Conservation (phyloP, 2,329 filamentous ascomycete species). For the Ceratocystis cubensis region DNA sequence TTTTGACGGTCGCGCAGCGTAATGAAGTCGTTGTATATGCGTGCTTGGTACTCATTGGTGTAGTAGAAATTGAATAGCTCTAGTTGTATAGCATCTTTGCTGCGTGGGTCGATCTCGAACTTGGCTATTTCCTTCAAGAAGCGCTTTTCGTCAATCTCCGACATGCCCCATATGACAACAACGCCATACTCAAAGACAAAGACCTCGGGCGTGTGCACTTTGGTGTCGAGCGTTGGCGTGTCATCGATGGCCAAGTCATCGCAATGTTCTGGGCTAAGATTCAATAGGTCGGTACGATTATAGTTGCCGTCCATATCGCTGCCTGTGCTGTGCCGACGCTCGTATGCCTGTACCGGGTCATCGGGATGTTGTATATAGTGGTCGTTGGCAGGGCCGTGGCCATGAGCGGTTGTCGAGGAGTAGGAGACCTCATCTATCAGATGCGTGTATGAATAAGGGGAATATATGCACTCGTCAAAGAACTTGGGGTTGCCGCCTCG, state of each 20-base stretch:
- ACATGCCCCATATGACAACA: slow-evolving; percentile 98
- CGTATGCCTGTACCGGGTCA: slow-evolving; percentile 35
- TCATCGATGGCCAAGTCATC: slow-evolving; percentile 30
- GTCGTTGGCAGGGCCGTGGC: slow-evolving; percentile 23
- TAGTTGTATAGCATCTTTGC: slow-evolving; percentile 78
- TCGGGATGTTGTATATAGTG: slow-evolving; percentile 26
- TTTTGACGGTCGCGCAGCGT: slow-evolving; percentile 84
- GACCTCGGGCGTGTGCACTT: slow-evolving; percentile 82
- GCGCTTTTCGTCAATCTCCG: slow-evolving; percentile 70
- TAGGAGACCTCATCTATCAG: slow-evolving; percentile 51
- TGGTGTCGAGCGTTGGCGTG: slow-evolving; percentile 66
- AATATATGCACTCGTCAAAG: slow-evolving; percentile 96
- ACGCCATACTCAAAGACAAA: slow-evolving; percentile 97
- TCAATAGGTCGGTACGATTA: slow-evolving; percentile 15
- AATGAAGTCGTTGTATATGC: slow-evolving; percentile 99
- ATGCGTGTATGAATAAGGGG: slow-evolving; percentile 70
- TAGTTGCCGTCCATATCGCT: slow-evolving; percentile 34
- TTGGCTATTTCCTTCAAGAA: slow-evolving; percentile 90
- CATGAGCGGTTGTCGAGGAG: slow-evolving; percentile 51
- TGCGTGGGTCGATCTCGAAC: slow-evolving; percentile 84
- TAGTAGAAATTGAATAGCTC: slow-evolving; percentile 99
- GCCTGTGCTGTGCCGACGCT: slow-evolving; percentile 65
- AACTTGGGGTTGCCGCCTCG: slow-evolving; percentile 76
- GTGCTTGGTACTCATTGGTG: slow-evolving; percentile 90
- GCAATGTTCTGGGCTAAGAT: slow-evolving; percentile 6